Evolutionary conservation across 2,329 filamentous ascomycete genomes (phyloP).

Genomic region (Cercospora sp.): DNA sequence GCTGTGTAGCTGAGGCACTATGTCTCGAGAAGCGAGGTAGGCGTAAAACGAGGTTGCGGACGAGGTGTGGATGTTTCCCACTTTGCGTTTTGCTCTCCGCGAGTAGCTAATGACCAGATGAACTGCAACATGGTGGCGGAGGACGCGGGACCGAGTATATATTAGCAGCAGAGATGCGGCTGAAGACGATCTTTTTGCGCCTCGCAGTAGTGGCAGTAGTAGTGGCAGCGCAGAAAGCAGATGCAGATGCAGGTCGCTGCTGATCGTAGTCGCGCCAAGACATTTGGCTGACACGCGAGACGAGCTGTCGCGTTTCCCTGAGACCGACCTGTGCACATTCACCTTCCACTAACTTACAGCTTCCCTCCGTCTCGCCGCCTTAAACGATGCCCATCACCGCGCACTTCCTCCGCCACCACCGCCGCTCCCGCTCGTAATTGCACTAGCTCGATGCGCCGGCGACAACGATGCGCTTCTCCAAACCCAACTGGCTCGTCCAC

Average conservation of each 20-base stretch:
- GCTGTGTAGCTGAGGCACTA: no score
- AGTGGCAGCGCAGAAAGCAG: not conserved
- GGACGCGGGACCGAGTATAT: not conserved
- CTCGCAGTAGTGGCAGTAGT: not conserved
- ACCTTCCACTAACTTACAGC: not conserved
- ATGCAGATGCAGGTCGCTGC: not conserved
- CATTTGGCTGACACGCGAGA: not conserved
- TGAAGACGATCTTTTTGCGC: not conserved
- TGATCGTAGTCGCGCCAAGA: not conserved
- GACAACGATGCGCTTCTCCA: constrained; percentile 64
- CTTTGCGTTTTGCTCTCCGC: no score
- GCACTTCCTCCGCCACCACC: not conserved
- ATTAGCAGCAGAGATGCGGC: not conserved
- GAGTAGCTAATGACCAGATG: not conserved
- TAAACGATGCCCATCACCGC: not conserved
- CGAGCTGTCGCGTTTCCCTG: not conserved
- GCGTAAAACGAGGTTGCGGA: no score
- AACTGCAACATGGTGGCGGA: not conserved
- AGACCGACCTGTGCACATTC: not conserved
- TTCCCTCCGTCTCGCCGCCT: not conserved
- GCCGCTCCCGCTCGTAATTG: not conserved
- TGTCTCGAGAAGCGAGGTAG: no score
- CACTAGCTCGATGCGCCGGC: constrained; percentile 2
- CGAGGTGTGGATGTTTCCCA: no score
- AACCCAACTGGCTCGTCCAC: constrained; percentile 94